A percentile compares a stretch with the other conserved stretches of the same genome.
Conservation (phyloP, 2,329 filamentous ascomycete species). For the Pseudogymnoascus sp. region DNA sequence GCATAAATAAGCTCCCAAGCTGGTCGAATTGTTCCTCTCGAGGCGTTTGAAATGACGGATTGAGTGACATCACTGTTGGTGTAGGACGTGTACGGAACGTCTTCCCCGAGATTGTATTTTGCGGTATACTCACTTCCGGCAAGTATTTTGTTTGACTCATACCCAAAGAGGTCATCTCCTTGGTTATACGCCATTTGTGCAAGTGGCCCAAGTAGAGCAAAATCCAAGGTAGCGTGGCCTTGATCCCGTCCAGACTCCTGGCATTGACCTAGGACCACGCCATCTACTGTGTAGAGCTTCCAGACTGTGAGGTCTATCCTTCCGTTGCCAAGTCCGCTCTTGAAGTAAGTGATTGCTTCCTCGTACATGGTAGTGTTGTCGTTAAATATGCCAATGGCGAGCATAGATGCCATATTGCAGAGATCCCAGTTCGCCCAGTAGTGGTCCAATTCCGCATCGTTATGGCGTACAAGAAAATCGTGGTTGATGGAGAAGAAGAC, state of each 20-base stretch:
- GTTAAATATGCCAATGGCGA: conserved; percentile 38
- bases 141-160: conserved; percentile 33
- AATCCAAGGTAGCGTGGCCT: conserved; percentile 38
- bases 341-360: conserved; percentile 37
- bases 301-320: conserved; percentile 32
- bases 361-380: conserved; percentile 39
- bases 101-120: conserved; percentile 39
- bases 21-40: conserved; percentile 34
- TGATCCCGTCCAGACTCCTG: conserved; percentile 42
- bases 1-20: conserved; percentile 36
- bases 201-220: conserved; percentile 36
- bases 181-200: conserved; percentile 40
- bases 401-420: conserved; percentile 37
- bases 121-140: conserved; percentile 34
- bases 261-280: conserved; percentile 33
- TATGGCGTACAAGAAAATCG: conserved; percentile 35
- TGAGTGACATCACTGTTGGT: conserved; percentile 35
- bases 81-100: conserved; percentile 39
- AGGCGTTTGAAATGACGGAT: conserved; percentile 29
- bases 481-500: conserved; percentile 37
- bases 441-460: conserved; percentile 30
- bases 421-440: conserved; percentile 36
- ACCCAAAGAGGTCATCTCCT: conserved; percentile 36
- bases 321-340: conserved; percentile 35
- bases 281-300: conserved; percentile 28